A percentile compares a stretch with the other conserved stretches of the same genome.
phyloP scores from a whole-genome alignment of 495 filamentous ascomycete genomes.

The Aspergillus ostianus region DNA sequence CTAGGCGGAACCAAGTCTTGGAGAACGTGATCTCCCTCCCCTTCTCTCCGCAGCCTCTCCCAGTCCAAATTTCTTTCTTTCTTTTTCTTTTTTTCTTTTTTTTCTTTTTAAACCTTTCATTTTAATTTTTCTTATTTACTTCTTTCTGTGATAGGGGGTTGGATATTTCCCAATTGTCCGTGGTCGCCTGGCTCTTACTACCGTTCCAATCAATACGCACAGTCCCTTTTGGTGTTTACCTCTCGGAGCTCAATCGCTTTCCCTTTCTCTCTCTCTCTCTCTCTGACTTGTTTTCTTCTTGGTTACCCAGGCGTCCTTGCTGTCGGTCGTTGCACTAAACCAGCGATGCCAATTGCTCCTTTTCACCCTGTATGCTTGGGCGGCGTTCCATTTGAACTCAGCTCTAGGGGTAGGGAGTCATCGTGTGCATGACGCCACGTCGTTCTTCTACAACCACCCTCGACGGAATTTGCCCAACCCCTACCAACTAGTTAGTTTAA shows the following conservation, averaged over 20 bases:
- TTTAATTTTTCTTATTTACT: neutral
- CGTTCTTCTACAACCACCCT: neutral
- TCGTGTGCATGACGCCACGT: neutral
- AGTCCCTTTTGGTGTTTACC: neutral
- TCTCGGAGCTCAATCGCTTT: neutral
- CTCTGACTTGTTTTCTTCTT: too few relatives aligned
- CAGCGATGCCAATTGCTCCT: conserved; percentile 9
- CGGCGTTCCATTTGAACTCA: neutral
- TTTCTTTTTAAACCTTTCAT: neutral
- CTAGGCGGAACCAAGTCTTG: conserved; percentile 16
- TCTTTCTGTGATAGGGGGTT: neutral
- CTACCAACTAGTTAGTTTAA: neutral
- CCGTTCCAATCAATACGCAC: neutral
- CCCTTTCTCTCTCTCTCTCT: neutral
- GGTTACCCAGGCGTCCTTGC: neutral
- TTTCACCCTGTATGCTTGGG: neutral
- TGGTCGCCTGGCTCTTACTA: neutral
- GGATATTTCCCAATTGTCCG: neutral
- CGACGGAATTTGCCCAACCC: neutral
- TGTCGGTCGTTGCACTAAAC: neutral
- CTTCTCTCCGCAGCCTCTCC: neutral
- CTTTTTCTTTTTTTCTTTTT: neutral
- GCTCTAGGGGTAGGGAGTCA: neutral
- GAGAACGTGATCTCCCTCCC: conserved; percentile 1
- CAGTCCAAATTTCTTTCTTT: too few relatives aligned